Percentiles rank a stretch among this genome's conserved stretches.
Evolutionary conservation across 257 asterid species (phyloP).

Genomic region (Capsicum baccatum): DNA sequence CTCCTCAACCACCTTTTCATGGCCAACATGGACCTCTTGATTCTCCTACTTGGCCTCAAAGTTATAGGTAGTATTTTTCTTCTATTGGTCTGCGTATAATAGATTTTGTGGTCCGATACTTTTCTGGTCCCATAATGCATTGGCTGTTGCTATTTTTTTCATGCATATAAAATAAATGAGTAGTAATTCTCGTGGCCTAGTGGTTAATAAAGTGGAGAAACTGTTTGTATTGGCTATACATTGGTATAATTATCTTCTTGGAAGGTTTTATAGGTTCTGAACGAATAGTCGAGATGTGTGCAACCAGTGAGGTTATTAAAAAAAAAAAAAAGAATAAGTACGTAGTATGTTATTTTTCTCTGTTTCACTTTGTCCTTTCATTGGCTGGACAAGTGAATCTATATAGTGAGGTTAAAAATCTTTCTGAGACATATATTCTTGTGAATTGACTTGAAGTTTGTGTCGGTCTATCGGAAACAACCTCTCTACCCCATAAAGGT

Average conservation of each 20-base stretch:
- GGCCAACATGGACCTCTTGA: constrained; percentile 19
- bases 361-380: not conserved
- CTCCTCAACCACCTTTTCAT: constrained; percentile 34
- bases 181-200: too few species aligned
- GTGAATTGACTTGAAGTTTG: constrained; percentile 4
- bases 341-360: not conserved
- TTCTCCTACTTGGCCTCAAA: constrained; percentile 76
- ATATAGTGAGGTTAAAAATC: too few species aligned
- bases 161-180: not conserved
- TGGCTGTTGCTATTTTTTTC: not conserved
- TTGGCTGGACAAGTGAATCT: not conserved
- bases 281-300: not conserved
- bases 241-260: too few species aligned
- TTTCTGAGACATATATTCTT: too few species aligned
- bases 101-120: too few species aligned
- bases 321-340: not conserved
- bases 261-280: not conserved
- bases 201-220: not conserved
- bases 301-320: not conserved
- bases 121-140: too few species aligned
- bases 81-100: too few species aligned
- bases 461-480: too few species aligned
- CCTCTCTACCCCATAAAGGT: too few species aligned
- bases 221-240: too few species aligned
- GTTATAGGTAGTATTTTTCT: constrained; percentile 51